Evolutionary conservation across 208 protist genomes (phyloP).

Genomic region (Wallacemonas sp.): DNA sequence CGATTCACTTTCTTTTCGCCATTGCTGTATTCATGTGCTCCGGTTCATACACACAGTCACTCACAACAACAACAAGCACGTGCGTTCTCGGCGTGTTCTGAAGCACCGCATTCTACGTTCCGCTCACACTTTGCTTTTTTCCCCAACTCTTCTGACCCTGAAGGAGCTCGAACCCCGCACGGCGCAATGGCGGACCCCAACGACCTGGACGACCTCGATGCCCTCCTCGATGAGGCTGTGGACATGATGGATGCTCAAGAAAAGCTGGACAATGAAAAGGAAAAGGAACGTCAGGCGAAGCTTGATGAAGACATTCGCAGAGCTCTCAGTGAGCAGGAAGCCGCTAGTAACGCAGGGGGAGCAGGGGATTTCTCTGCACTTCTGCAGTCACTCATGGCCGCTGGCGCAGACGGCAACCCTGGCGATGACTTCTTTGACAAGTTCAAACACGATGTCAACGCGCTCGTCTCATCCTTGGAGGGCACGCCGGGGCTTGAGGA

Average conservation of each 20-base stretch:
- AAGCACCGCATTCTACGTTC: too few species aligned
- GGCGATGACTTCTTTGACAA: constrained; percentile 35
- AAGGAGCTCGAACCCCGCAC: too few species aligned
- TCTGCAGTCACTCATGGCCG: constrained; percentile 22
- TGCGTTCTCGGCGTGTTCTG: too few species aligned
- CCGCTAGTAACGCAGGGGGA: constrained; percentile 7
- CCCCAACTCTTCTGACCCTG: too few species aligned
- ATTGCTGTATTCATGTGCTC: too few species aligned
- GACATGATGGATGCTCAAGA: constrained; percentile 81
- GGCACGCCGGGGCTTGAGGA: constrained; percentile 33
- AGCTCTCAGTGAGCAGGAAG: constrained; percentile 26
- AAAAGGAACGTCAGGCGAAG: constrained; percentile 44
- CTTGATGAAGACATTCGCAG: constrained; percentile 55
- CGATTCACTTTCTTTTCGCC: too few species aligned
- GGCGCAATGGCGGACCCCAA: constrained; percentile 32
- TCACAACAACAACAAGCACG: too few species aligned
- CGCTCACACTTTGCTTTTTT: too few species aligned
- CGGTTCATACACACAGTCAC: too few species aligned
- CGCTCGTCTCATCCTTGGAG: constrained; percentile 45
- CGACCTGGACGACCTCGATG: constrained; percentile 69
- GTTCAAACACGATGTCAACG: constrained; percentile 48
- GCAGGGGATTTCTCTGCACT: constrained; percentile 24
- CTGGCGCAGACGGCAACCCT: constrained; percentile 22
- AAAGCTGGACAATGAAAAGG: constrained; percentile 56
- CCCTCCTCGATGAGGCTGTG: constrained; percentile 78